Conservation (phyloP, 148 eudicot genomes). For the Vaccinium vitisidaea region DNA sequence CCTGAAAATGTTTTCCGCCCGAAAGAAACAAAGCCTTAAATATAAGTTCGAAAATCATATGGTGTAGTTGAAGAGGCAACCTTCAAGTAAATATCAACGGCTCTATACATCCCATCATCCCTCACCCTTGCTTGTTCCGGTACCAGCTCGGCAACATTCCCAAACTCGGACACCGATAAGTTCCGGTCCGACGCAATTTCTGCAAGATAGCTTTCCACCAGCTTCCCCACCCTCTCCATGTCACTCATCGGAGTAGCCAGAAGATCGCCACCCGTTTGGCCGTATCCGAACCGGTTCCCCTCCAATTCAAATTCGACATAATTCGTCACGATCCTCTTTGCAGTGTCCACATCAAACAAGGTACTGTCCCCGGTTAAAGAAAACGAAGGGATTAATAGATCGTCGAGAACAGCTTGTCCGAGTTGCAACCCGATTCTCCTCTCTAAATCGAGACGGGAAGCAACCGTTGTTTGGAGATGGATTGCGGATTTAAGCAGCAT, state of each 20-base stretch:
- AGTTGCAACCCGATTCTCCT: slow-evolving; percentile 82
- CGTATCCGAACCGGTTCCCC: slow-evolving; percentile 30
- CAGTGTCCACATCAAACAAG: slow-evolving; percentile 78
- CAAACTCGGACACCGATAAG: slow-evolving; percentile 57
- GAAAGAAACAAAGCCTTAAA: no score
- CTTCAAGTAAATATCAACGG: slow-evolving; percentile 86
- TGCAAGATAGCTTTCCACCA: slow-evolving; percentile 76
- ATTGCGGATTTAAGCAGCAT: slow-evolving; percentile 82
- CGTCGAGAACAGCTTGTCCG: slow-evolving; percentile 78
- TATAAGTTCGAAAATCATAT: not conserved
- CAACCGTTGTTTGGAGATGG: slow-evolving; percentile 77
- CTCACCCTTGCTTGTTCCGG: slow-evolving; percentile 71
- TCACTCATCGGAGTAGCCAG: slow-evolving; percentile 36
- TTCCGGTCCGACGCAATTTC: slow-evolving; percentile 83
- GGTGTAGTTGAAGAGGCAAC: slow-evolving; percentile 24
- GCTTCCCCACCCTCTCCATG: slow-evolving; percentile 64
- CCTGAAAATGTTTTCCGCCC: no score
- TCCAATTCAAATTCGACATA: slow-evolving; percentile 54
- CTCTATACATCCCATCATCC: slow-evolving; percentile 89
- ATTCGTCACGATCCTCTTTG: slow-evolving; percentile 62
- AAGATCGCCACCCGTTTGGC: slow-evolving; percentile 27
- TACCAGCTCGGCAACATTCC: slow-evolving; percentile 62
- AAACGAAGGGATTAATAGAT: slow-evolving; percentile 82
- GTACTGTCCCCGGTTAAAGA: slow-evolving; percentile 66
- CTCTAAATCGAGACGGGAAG: slow-evolving; percentile 94